A percentile compares a stretch with the other conserved stretches of the same genome.
Conservation (phyloP, 1,284 basidiomycete species). For the Rhodotorula sp. region DNA sequence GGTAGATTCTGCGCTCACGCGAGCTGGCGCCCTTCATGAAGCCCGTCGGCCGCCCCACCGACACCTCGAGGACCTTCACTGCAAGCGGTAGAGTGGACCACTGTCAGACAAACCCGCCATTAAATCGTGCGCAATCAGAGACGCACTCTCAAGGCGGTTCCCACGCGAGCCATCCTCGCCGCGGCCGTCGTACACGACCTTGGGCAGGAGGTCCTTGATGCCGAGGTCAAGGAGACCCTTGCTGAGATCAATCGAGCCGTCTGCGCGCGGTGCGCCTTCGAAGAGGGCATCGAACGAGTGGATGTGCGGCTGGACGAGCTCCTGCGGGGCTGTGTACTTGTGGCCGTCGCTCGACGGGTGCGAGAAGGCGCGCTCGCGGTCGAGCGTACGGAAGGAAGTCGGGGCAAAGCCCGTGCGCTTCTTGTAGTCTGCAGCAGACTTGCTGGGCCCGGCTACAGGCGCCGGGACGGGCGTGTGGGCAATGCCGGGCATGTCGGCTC, state of each 20-base stretch:
- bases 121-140: neutral
- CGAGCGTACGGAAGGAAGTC: constrained; percentile 72
- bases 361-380: constrained; percentile 77
- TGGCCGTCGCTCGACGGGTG: constrained; percentile 70
- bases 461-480: constrained; percentile 4
- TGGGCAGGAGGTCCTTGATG: constrained; percentile 80
- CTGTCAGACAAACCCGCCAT: neutral
- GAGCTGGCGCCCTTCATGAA: constrained; percentile 76
- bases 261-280: constrained; percentile 66
- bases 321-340: constrained; percentile 80
- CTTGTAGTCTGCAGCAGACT: constrained; percentile 23
- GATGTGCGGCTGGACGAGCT: constrained; percentile 90
- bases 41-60: constrained; percentile 82
- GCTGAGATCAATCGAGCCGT: constrained; percentile 54
- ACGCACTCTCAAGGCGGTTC: constrained; percentile 52
- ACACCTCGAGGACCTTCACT: constrained; percentile 90
- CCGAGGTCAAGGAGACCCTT: constrained; percentile 79
- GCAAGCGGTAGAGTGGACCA: neutral
- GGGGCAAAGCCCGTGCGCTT: constrained; percentile 24
- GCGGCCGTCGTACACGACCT: constrained; percentile 86
- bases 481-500: constrained; percentile 29
- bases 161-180: constrained; percentile 44
- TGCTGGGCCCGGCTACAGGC: constrained; percentile 32
- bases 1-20: constrained; percentile 77
- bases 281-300: constrained; percentile 97